These are phyloP conservation scores for Rutstroemia sp. DNA, from an alignment of 2,329 filamentous ascomycete genomes.

Conservation along the genomic window DNA sequence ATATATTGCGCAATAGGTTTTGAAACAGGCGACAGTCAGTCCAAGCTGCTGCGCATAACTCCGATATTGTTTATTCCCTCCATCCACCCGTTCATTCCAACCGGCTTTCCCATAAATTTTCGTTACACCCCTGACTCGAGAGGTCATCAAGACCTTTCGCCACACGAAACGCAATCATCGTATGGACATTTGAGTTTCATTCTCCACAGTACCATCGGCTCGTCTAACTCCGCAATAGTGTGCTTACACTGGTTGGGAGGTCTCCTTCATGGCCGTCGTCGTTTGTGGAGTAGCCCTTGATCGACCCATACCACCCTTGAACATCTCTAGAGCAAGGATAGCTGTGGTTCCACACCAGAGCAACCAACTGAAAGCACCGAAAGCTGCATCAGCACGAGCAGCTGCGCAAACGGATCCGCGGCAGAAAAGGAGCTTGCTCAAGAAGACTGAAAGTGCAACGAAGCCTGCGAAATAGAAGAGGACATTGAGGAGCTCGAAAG, in stretches of 20 bases:
- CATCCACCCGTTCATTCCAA: not conserved
- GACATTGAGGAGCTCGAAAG: conserved; percentile 44
- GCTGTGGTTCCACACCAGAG: conserved; percentile 45
- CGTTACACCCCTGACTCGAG: not conserved
- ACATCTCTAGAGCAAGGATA: conserved; percentile 40
- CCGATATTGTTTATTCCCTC: not conserved
- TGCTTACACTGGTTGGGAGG: conserved; percentile 9
- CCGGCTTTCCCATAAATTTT: not conserved
- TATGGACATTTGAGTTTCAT: too few relatives aligned
- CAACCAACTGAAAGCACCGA: conserved; percentile 46
- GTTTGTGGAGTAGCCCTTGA: conserved; percentile 24
- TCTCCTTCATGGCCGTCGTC: conserved; percentile 25
- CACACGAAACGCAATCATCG: not conserved
- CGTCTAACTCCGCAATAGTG: not conserved
- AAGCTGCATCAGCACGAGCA: conserved; percentile 46
- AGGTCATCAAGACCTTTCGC: conserved; percentile 6
- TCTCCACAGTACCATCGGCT: not conserved
- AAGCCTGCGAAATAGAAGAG: conserved; percentile 54
- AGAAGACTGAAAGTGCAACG: conserved; percentile 50
- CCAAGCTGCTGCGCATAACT: conserved; percentile 3
- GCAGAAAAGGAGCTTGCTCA: conserved; percentile 49
- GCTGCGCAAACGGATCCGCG: conserved; percentile 48
- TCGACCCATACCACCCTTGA: conserved; percentile 33
- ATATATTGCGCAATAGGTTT: not conserved
- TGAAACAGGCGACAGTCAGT: not conserved